phyloP scores from a whole-genome alignment of 2,329 filamentous ascomycete species.

The Furcasterigmium sp. region DNA sequence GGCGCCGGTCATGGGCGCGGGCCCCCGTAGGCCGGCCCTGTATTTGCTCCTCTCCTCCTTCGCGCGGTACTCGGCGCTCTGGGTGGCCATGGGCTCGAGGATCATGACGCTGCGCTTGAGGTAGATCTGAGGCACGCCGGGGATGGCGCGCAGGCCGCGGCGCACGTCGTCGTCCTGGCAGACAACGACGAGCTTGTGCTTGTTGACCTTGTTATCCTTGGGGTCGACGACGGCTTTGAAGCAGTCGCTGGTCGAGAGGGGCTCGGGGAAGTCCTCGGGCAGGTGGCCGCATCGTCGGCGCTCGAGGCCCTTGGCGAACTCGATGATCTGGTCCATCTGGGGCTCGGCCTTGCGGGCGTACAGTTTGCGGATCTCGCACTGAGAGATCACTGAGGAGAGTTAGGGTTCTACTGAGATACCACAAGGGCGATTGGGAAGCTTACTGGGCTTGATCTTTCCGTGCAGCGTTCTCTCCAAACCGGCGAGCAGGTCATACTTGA shows the following conservation, averaged over 20 bases:
- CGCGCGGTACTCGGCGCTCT: slow-evolving; percentile 57
- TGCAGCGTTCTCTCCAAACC: slow-evolving; percentile 79
- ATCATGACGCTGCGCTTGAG: slow-evolving; percentile 73
- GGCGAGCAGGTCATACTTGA: slow-evolving; percentile 82
- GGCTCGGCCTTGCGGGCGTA: slow-evolving; percentile 58
- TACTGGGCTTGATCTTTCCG: slow-evolving; percentile 78
- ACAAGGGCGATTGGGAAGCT: slow-evolving; percentile 15
- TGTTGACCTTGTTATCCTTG: slow-evolving; percentile 66
- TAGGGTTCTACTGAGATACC: neutral
- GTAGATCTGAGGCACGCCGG: slow-evolving; percentile 72
- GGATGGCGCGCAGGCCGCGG: slow-evolving; percentile 57
- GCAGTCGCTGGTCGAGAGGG: slow-evolving; percentile 65
- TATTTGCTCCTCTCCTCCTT: slow-evolving; percentile 72
- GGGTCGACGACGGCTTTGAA: slow-evolving; percentile 72
- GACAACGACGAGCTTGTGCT: slow-evolving; percentile 74
- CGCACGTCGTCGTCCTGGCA: slow-evolving; percentile 64
- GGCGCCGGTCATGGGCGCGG: slow-evolving; percentile 29
- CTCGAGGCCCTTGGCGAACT: slow-evolving; percentile 66
- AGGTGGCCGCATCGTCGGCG: slow-evolving; percentile 74
- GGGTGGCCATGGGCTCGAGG: slow-evolving; percentile 65
- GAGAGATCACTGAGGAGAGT: slow-evolving; percentile 60
- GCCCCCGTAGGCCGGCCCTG: slow-evolving; percentile 58
- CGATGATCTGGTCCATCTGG: slow-evolving; percentile 56
- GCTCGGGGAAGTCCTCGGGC: slow-evolving; percentile 64
- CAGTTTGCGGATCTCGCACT: slow-evolving; percentile 75